Evolutionary conservation across 2,329 filamentous ascomycete species (phyloP).

Genomic region (Canariomyces notabilis): DNA sequence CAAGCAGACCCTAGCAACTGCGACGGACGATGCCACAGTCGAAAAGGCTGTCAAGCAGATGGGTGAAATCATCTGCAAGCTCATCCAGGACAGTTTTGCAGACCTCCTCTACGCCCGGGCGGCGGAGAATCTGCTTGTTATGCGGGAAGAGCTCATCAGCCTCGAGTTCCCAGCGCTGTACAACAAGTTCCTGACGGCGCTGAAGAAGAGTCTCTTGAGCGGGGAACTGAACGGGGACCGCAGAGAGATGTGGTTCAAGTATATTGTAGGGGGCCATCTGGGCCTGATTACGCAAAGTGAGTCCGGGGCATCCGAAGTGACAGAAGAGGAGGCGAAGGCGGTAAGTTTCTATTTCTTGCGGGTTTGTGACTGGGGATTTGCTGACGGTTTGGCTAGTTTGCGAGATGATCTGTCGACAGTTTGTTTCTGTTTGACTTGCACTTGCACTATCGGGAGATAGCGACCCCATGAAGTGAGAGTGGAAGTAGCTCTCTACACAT

Average conservation of each 20-base stretch:
- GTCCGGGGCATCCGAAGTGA: constrained; percentile 60
- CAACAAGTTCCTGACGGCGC: constrained; percentile 63
- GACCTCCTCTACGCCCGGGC: constrained; percentile 69
- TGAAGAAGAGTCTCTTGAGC: constrained; percentile 68
- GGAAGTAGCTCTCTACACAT: no score
- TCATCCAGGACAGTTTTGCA: constrained; percentile 69
- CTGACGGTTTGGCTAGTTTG: constrained; percentile 15
- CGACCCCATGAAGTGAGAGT: no score
- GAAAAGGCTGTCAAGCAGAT: constrained; percentile 69
- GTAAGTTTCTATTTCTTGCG: constrained; percentile 31
- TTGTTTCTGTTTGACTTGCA: no score
- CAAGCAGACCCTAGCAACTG: constrained; percentile 66
- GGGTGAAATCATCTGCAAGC: constrained; percentile 60
- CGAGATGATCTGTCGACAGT: background rate
- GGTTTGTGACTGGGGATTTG: background rate
- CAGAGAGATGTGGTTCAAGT: constrained; percentile 72
- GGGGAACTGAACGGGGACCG: constrained; percentile 71
- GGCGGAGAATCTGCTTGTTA: constrained; percentile 68
- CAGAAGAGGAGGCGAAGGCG: constrained; percentile 65
- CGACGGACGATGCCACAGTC: constrained; percentile 57
- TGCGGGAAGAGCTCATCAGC: constrained; percentile 71
- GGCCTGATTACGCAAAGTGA: constrained; percentile 66
- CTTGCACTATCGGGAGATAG: no score
- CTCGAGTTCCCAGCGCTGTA: constrained; percentile 72
- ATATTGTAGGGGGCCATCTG: constrained; percentile 59